These are phyloP conservation scores for Fusarium heterosporum DNA, from an alignment of 2,329 filamentous ascomycete species.

Conservation along the genomic window DNA sequence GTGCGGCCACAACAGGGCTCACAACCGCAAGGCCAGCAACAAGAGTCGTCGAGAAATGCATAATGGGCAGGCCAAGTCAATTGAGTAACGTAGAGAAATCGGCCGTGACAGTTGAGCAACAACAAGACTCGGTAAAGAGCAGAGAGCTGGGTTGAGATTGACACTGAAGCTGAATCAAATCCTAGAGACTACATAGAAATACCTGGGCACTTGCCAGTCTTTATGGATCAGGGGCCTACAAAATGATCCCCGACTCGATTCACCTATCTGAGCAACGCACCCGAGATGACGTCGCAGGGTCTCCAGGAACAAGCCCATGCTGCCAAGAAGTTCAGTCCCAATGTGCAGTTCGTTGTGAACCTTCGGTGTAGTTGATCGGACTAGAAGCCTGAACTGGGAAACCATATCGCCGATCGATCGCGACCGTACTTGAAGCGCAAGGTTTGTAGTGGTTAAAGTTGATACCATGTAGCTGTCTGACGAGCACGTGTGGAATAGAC, in stretches of 20 bases:
- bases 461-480: slow-evolving; percentile 17
- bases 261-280: slow-evolving; percentile 32
- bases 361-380: slow-evolving; percentile 37
- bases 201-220: slow-evolving; percentile 24
- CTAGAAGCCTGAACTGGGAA: slow-evolving; percentile 27
- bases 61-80: slow-evolving; percentile 36
- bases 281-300: slow-evolving; percentile 28
- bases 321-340: slow-evolving; percentile 16
- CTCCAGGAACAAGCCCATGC: slow-evolving; percentile 26
- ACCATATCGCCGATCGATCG: slow-evolving; percentile 33
- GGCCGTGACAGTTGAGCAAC: not conserved
- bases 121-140: slow-evolving; percentile 7
- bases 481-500: slow-evolving; percentile 42
- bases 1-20: slow-evolving; percentile 46
- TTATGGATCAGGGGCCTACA: slow-evolving; percentile 30
- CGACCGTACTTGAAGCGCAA: slow-evolving; percentile 27
- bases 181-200: not conserved
- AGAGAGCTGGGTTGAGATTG: slow-evolving; percentile 20
- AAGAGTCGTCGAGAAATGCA: slow-evolving; percentile 50
- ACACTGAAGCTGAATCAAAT: slow-evolving; percentile 27
- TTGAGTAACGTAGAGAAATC: slow-evolving; percentile 7
- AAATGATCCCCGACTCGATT: slow-evolving; percentile 33
- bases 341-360: slow-evolving; percentile 11
- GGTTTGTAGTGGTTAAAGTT: slow-evolving; percentile 18
- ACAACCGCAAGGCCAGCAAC: slow-evolving; percentile 49